Evolutionary conservation across 176 grass and related monocot genomes (phyloP), one percentile per base, ranked within the genome.

Genomic region (Oryza nivara): DNA sequence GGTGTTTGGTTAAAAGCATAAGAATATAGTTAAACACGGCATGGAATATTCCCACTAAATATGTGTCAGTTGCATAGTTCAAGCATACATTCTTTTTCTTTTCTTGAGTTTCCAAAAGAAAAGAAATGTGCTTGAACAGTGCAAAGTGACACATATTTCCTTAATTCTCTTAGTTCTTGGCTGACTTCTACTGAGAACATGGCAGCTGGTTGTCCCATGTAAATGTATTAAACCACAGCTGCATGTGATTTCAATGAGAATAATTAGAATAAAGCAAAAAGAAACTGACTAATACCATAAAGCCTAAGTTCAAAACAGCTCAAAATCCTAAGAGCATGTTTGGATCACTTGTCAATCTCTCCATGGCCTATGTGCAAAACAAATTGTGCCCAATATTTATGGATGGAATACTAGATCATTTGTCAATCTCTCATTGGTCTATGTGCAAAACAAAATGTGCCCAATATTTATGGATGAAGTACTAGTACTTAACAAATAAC

Each of bases 1-100:
- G 17, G 58, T 79, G 5, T 83, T 67, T 88, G 68, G 11, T 16
- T 30, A 73, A 79, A 73, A 34, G 60, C 43, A 68, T 80, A 41
- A 88, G 48, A 8, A 79, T 72, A 23, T 40, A 66, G 12, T 64
- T 43, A 80, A 72, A 34, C 54, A 56, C 6, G 3, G 17, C 6
- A 58, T 58, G 52, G 52, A 58, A 58, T 56, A 19, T 19, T 20
- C 52, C 16, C 52, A 56, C 52, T 56, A 56, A 56, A 56, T 7
- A 58, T 7, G 17, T 58, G 52, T 58, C 52, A 58, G 0, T 60
- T 60, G 17, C 17, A 60, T 60, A 60, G 19, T 22, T 61, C n/a
- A 61, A 61, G 56, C 43, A 44, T 61, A 22, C 56, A 61, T 9
- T 61, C 20, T 61, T 61, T 61, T 12, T 3, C 4, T 9, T 22